These are phyloP conservation scores for Trichoderma brevicompactum DNA, from an alignment of 2,329 filamentous ascomycete genomes.

Conservation along the genomic window DNA sequence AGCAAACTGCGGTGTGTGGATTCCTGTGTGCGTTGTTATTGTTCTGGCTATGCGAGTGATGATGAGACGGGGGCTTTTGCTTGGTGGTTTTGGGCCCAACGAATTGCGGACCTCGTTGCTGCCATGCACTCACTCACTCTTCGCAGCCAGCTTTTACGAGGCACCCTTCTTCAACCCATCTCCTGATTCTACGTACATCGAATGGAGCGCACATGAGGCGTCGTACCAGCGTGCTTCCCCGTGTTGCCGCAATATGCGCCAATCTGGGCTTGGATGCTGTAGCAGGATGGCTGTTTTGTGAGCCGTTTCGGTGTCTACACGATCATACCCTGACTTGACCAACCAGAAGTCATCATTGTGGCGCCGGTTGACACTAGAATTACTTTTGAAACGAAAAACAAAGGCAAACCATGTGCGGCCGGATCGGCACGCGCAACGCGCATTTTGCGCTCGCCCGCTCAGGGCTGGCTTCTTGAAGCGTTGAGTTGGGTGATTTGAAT, in stretches of 20 bases:
- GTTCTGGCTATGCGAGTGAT: slow-evolving; percentile 28
- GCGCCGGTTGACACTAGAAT: slow-evolving; percentile 18
- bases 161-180: background rate
- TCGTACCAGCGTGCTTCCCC: slow-evolving; percentile 10
- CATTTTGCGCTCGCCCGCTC: slow-evolving; percentile 5
- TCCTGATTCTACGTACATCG: slow-evolving; percentile 6
- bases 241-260: slow-evolving; percentile 17
- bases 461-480: background rate
- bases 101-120: slow-evolving; percentile 10
- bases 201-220: slow-evolving; percentile 14
- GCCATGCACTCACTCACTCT: slow-evolving; percentile 17
- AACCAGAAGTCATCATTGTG: slow-evolving; percentile 11
- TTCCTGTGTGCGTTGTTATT: slow-evolving; percentile 29
- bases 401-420: slow-evolving; percentile 13
- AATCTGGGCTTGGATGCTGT: background rate
- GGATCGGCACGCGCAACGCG: slow-evolving; percentile 22
- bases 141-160: slow-evolving; percentile 11
- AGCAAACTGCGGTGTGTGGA: slow-evolving; percentile 21
- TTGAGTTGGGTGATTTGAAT: background rate
- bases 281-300: slow-evolving; percentile 10
- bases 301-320: slow-evolving; percentile 9
- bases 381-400: slow-evolving; percentile 8
- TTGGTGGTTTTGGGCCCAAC: slow-evolving; percentile 21
- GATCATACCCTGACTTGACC: background rate
- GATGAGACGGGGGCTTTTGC: slow-evolving; percentile 15